Percentiles rank a stretch among this genome's conserved stretches.
Evolutionary conservation across 208 protist species (phyloP).

Genomic region (Porcisia deanei): DNA sequence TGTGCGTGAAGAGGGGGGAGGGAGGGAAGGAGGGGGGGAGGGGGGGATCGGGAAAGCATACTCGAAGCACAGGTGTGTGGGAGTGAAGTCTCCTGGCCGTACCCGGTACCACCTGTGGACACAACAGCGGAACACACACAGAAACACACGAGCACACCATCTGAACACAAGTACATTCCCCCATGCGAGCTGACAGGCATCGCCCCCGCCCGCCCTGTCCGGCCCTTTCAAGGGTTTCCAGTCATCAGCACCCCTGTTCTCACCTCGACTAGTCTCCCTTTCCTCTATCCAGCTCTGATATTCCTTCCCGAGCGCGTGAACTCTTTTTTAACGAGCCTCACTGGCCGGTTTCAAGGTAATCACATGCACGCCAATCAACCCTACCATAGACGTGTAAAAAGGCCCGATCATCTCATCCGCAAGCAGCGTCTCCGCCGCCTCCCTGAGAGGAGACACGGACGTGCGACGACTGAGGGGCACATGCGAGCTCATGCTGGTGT

Average conservation of each 20-base stretch:
- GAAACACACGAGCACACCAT: background rate
- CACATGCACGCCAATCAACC: conserved; percentile 74
- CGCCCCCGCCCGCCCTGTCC: background rate
- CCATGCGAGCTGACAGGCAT: background rate
- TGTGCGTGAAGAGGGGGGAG: no score
- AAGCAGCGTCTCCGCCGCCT: conserved; percentile 39
- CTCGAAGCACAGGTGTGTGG: background rate
- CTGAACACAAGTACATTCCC: background rate
- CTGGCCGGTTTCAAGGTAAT: conserved; percentile 29
- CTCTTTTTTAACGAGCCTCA: background rate
- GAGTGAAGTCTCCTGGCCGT: background rate
- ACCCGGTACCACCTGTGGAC: background rate
- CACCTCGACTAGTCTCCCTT: background rate
- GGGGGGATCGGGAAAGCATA: background rate
- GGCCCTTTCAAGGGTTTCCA: background rate
- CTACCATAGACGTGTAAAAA: conserved; percentile 66
- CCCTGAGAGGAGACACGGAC: conserved; percentile 12
- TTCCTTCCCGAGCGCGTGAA: background rate
- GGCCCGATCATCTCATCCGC: conserved; percentile 65
- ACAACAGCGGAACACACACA: background rate
- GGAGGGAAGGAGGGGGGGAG: no score
- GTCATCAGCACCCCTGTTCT: background rate
- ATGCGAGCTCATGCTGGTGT: conserved; percentile 17
- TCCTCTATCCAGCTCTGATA: background rate
- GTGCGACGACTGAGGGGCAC: conserved; percentile 12